Evolutionary conservation across 192 early-diverging fungal species (phyloP), one percentile per base, ranked within the genome.

Genomic region (Coemansia sp.): DNA sequence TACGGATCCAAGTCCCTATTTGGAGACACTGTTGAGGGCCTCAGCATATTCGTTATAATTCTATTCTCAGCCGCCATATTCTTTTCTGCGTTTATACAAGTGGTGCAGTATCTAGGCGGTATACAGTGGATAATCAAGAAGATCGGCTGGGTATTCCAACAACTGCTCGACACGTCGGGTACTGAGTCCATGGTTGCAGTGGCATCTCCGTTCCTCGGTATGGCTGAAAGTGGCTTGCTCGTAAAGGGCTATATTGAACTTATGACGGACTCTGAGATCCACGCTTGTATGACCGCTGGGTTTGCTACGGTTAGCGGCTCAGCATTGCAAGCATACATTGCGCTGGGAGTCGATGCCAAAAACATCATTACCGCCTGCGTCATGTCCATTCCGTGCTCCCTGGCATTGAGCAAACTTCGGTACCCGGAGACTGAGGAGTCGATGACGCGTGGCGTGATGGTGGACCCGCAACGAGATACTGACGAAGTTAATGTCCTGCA

Each of bases 281-380:
- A 95, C 78, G 87, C 93, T 35, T 87, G 91, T 81, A 90, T 96
- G 91, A 86, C 88, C 10, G 93, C 92, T 56, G 94, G 94, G 67
- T 96, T 96, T 78, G 89, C 94, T 45, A 96, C 94, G 59, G 90
- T 96, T 67, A 89, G 93, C 53, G 94, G 92, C 39, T 94, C 94
- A 3, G 90, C 91, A 9, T 80, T 93, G 27, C 81, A 88, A 48
- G 91, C 85, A 42, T 94, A 94, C 75, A 85, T 91, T 62, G 69
- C 81, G 33, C 78, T 93, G 73, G 92, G 92, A 62, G 88, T 91
- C 14, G 68, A 79, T 63, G 75, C 86, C 7, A 77, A 85, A 7
- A 82, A 87, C 69, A 76, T 96, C 59, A 87, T 96, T 67, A 92
- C 93, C 1, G 87, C 92, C 16, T 94, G 93, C 75, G 79, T 94